Evolutionary conservation across 2,329 filamentous ascomycete species (phyloP).

Genomic region (Cadophora luteo-olivacea): DNA sequence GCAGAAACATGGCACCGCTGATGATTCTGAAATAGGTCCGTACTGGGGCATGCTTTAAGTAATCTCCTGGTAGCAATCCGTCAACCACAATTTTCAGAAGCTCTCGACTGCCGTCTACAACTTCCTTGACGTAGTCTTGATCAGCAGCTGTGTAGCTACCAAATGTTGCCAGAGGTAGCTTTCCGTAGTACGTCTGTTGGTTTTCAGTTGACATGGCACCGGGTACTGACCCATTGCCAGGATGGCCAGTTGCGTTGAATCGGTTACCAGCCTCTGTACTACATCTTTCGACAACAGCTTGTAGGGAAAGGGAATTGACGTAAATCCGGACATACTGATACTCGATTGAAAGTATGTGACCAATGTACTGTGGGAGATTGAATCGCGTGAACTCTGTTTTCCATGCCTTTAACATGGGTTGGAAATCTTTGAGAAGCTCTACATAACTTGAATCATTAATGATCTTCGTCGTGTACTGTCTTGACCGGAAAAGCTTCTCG

Average conservation of each 20-base stretch:
- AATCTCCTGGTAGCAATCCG: conserved; percentile 74
- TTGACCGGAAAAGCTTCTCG: conserved; percentile 84
- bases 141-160: conserved; percentile 70
- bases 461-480: conserved; percentile 85
- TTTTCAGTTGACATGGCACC: conserved; percentile 65
- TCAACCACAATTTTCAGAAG: conserved; percentile 80
- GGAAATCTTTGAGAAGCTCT: conserved; percentile 79
- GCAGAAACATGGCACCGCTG: conserved; percentile 81
- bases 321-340: conserved; percentile 96
- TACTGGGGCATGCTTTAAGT: conserved; percentile 82
- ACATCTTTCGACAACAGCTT: conserved; percentile 93
- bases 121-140: conserved; percentile 76
- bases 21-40: conserved; percentile 88
- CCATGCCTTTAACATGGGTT: conserved; percentile 80
- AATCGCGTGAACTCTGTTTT: conserved; percentile 82
- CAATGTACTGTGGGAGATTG: conserved; percentile 67
- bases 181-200: conserved; percentile 65
- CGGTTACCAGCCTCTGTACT: conserved; percentile 72
- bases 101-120: conserved; percentile 78
- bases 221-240: conserved; percentile 46
- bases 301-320: conserved; percentile 90
- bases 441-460: conserved; percentile 88
- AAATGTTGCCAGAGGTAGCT: conserved; percentile 67
- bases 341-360: conserved; percentile 87
- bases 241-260: conserved; percentile 43